Percentiles rank a stretch among this genome's conserved stretches.
Conservation (phyloP, 495 filamentous ascomycete species). For the Thermochaetoides thermophila region DNA sequence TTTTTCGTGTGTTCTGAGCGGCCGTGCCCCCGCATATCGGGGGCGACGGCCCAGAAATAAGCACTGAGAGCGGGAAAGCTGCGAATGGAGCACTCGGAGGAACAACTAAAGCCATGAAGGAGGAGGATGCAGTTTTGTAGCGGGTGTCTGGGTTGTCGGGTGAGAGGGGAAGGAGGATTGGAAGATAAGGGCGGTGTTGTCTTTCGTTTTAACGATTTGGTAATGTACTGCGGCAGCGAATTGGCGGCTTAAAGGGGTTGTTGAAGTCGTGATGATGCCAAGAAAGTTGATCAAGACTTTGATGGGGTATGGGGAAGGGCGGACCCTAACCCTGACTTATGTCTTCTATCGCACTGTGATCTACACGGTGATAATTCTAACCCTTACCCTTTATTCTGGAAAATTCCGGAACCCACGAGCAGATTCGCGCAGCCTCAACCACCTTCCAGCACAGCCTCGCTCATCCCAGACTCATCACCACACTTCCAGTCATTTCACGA, state of each 20-base stretch:
- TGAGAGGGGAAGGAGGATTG: conserved; percentile 13
- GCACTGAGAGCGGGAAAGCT: conserved; percentile 18
- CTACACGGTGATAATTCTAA: too few relatives aligned
- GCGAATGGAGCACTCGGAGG: conserved; percentile 25
- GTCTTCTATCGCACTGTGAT: too few relatives aligned
- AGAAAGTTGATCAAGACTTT: too few relatives aligned
- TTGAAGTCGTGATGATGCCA: neutral
- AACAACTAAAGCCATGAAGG: conserved; percentile 34
- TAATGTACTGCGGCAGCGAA: conserved; percentile 16
- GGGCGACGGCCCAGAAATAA: conserved; percentile 23
- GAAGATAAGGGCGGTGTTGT: conserved; percentile 19
- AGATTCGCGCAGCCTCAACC: conserved; percentile 2
- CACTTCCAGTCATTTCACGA: conserved; percentile 6
- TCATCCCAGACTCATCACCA: neutral
- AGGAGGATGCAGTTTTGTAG: conserved; percentile 15
- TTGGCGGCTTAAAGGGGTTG: too few relatives aligned
- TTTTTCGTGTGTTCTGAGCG: conserved; percentile 16
- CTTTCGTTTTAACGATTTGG: conserved; percentile 15
- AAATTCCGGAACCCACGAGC: too few relatives aligned
- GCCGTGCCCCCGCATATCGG: conserved; percentile 33
- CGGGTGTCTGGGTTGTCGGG: neutral
- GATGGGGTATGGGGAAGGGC: too few relatives aligned
- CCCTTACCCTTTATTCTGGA: too few relatives aligned
- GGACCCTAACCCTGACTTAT: neutral
- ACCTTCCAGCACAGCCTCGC: neutral